Conservation (phyloP, 176 grass and related monocot genomes). For the Triticum turgidum region DNA sequence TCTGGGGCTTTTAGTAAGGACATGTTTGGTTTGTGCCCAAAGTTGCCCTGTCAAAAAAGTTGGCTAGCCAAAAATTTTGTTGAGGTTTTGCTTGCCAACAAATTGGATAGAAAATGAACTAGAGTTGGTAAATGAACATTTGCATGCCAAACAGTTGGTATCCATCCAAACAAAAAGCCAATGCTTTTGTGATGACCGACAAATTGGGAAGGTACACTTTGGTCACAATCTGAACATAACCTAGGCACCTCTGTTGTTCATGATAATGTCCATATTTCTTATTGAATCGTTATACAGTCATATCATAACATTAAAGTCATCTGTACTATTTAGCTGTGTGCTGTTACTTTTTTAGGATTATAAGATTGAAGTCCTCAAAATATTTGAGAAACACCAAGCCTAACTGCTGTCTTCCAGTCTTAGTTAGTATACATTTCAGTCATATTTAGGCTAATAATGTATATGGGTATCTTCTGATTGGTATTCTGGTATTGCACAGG, state of each 20-base stretch:
- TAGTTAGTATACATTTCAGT: not conserved
- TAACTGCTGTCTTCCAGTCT: not conserved
- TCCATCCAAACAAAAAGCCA: too few relatives aligned
- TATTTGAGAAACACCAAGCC: not conserved
- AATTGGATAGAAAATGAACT: too few relatives aligned
- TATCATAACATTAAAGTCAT: not conserved
- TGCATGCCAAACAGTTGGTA: too few relatives aligned
- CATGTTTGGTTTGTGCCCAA: too few relatives aligned
- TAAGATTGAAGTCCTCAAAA: not conserved
- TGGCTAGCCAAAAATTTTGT: too few relatives aligned
- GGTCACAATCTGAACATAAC: not conserved
- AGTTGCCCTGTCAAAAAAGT: too few relatives aligned
- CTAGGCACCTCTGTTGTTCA: not conserved
- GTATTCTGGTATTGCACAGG: constrained; percentile 37
- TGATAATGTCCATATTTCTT: not conserved
- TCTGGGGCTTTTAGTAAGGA: not conserved
- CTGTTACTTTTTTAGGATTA: not conserved
- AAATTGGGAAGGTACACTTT: not conserved
- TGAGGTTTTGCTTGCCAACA: too few relatives aligned
- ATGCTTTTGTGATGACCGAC: not conserved
- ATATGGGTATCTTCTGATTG: not conserved
- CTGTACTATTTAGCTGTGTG: not conserved
- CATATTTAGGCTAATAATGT: not conserved
- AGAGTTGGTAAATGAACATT: too few relatives aligned
- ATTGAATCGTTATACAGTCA: not conserved